Conservation (phyloP, 495 filamentous ascomycete species). For the Antarctomyces pellizariae region DNA sequence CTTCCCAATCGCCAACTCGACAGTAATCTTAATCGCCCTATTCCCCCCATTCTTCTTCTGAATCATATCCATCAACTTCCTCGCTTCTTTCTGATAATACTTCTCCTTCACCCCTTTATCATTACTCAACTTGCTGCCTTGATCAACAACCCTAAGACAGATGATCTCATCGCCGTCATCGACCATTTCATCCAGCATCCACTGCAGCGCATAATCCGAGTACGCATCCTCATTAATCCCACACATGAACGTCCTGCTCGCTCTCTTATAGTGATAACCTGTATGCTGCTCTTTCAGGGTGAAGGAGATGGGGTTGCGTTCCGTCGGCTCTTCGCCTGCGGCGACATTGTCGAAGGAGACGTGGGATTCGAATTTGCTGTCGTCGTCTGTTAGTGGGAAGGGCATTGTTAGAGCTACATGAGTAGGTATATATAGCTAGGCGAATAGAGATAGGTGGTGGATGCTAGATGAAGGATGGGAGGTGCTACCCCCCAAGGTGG, state of each 20-base stretch:
- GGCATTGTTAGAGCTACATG: no score
- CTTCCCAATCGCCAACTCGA: slow-evolving; percentile 84
- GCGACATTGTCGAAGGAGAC: slow-evolving; percentile 93
- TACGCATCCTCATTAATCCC: slow-evolving; percentile 90
- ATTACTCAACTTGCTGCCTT: slow-evolving; percentile 48
- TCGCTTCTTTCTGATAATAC: slow-evolving; percentile 61
- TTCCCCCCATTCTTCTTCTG: slow-evolving; percentile 68
- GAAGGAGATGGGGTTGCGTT: slow-evolving; percentile 61
- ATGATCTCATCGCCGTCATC: slow-evolving; percentile 95
- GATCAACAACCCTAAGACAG: slow-evolving; percentile 78
- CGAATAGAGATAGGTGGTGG: no score
- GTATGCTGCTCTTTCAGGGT: slow-evolving; percentile 76
- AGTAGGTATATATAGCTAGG: no score
- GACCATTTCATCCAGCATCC: slow-evolving; percentile 83
- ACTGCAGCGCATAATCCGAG: slow-evolving; percentile 84
- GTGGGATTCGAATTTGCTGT: slow-evolving; percentile 30
- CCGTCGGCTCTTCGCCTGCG: slow-evolving; percentile 27
- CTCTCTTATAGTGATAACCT: slow-evolving; percentile 62
- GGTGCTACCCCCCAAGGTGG: no score
- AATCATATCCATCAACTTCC: slow-evolving; percentile 48
- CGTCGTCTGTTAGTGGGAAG: no score
- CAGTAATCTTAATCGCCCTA: slow-evolving; percentile 62
- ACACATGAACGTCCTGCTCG: slow-evolving; percentile 79
- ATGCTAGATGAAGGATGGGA: no score
- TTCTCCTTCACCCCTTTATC: slow-evolving; percentile 43